A percentile compares a stretch with the other conserved stretches of the same genome.
Evolutionary conservation across 352 stramenopile species (phyloP).

Genomic region (Phytophthora pinifolia): DNA sequence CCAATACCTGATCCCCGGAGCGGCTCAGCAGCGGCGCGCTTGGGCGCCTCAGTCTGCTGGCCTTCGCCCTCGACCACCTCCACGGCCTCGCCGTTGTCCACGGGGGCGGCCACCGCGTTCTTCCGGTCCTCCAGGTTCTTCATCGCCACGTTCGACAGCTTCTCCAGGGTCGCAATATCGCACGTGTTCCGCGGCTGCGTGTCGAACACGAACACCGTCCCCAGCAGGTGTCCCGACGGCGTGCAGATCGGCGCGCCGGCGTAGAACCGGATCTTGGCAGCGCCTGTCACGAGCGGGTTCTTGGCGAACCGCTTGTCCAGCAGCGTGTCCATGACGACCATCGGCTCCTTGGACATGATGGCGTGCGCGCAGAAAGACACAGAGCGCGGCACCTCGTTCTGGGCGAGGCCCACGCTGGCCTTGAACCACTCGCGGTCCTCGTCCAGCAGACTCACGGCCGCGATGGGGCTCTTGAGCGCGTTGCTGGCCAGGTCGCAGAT

Average conservation of each 20-base stretch:
- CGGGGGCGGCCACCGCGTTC: conserved; percentile 71
- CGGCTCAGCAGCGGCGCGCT: conserved; percentile 34
- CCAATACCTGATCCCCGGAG: conserved; percentile 68
- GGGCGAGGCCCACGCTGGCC: conserved; percentile 77
- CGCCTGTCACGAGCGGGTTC: conserved; percentile 83
- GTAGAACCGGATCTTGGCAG: conserved; percentile 88
- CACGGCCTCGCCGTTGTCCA: conserved; percentile 52
- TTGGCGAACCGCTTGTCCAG: conserved; percentile 86
- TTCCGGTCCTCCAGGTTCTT: conserved; percentile 91
- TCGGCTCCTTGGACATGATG: conserved; percentile 89
- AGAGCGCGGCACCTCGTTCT: conserved; percentile 86
- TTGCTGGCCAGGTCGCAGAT: conserved; percentile 88
- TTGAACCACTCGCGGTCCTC: conserved; percentile 90
- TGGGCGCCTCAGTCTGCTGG: conserved; percentile 27
- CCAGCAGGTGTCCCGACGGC: conserved; percentile 77
- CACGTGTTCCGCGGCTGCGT: conserved; percentile 83
- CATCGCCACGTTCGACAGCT: conserved; percentile 89
- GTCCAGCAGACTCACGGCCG: conserved; percentile 81
- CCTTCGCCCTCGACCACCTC: conserved; percentile 30
- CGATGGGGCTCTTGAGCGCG: conserved; percentile 85
- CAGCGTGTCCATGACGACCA: conserved; percentile 88
- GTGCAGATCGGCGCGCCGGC: conserved; percentile 81
- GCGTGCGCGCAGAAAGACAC: conserved; percentile 87
- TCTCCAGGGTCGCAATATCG: conserved; percentile 85
- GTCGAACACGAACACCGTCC: conserved; percentile 88